Evolutionary conservation across 371 early-diverging fungal genomes (phyloP), one percentile per base, ranked within the genome.

Genomic region (Mortierella sp.): DNA sequence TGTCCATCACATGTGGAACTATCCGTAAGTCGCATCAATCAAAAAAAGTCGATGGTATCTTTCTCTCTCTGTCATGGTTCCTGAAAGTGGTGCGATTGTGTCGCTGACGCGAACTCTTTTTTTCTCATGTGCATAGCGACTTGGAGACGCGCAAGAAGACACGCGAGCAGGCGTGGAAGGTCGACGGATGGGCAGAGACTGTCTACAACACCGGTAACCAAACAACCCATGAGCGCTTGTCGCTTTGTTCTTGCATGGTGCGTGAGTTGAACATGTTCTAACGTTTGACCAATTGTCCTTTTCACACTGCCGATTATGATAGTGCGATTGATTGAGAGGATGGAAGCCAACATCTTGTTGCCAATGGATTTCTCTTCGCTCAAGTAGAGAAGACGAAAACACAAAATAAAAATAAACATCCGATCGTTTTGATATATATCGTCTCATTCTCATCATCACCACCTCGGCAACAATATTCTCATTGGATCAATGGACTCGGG

Each of bases 1-100:
- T 66, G 98, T 97, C 14, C 97, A 97, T 79, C 98, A 97, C 73
- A 95, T 96, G 92, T 98, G 96, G 97, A 93, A 90, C 73, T 96
- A 97, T 76, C 93, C 96, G 79, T 92, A 92, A 85, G 87, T 37
- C n/a, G 34, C 16, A 0, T 26, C 6, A 1, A 39, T 14, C 48
- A 2, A 7, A 10, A 19, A 16, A 13, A 26, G 10, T 47, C 16
- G 37, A 41, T 64, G 64, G 44, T n/a, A 44, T 43, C 22, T 16
- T 14, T 40, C 9, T 22, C 5, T 0, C 8, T 37, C 37, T 34
- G 31, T 66, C 2, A 16, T 16, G 7, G 4, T 13, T 9, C 5
- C 13, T 13, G 19, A 55, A 31, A n/a, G 13, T 22, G 0, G 10
- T 22, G 31, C 8, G n/a, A n/a, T 58, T 8, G 37, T 19, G 16